Conservation (phyloP, 1,139 yeast species). For the Geotrichum fermentans region DNA sequence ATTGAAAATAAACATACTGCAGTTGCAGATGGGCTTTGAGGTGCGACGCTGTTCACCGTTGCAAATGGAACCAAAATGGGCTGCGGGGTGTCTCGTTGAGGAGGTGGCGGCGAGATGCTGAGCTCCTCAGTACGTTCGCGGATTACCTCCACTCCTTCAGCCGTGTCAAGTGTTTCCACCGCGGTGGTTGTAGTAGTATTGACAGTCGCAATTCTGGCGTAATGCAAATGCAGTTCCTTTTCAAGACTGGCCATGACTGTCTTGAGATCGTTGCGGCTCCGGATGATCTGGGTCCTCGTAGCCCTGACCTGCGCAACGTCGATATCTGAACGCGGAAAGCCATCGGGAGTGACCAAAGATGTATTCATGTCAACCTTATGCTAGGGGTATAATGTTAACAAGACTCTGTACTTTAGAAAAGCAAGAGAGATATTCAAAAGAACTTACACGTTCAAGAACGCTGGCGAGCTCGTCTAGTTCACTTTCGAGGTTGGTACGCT, state of each 20-base stretch:
- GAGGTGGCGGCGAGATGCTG: conserved; percentile 7
- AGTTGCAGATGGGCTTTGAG: conserved; percentile 32
- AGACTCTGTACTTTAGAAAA: too few species aligned
- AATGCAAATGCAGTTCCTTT: conserved; percentile 35
- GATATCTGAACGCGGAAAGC: conserved; percentile 80
- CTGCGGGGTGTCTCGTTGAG: conserved; percentile 1
- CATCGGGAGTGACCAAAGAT: conserved; percentile 60
- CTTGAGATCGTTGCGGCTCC: conserved; percentile 64
- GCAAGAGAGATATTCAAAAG: background rate
- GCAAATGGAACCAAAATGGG: conserved; percentile 52
- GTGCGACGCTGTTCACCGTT: conserved; percentile 42
- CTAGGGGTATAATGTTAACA: conserved; percentile 4
- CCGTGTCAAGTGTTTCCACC: background rate
- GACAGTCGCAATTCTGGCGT: conserved; percentile 6
- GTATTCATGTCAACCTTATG: conserved; percentile 59
- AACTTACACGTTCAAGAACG: conserved; percentile 31
- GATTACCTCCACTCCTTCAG: conserved; percentile 2
- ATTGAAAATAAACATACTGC: conserved; percentile 27
- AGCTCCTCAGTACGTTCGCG: conserved; percentile 6
- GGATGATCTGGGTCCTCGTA: conserved; percentile 60
- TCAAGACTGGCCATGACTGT: conserved; percentile 49
- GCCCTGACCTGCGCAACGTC: conserved; percentile 63
- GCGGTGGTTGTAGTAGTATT: conserved; percentile 18
- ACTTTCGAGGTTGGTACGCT: conserved; percentile 24
- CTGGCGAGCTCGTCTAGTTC: conserved; percentile 31